Base-by-base conservation (phyloP, 768 basidiomycete genomes). In the Trametes meyenii region DNA sequence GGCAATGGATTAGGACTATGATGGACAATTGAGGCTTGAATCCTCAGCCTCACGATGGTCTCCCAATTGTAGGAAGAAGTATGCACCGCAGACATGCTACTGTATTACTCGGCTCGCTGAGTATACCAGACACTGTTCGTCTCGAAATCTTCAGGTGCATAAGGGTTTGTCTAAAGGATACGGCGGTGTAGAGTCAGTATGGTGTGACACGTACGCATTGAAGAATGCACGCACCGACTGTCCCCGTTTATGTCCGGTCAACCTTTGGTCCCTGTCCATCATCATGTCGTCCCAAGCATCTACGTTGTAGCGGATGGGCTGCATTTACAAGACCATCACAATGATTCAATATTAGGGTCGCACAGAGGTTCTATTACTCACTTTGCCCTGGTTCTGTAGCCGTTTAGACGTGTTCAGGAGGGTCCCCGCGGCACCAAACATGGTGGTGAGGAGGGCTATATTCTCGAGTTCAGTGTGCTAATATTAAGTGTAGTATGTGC, bases 251-350 rank as follows among this genome's bases (percentile, higher is more conserved):
- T 91, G 90, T 13, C 96, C 96, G 2, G 95, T 97, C 70, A 98
- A 74, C 64, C 91, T 81, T 70, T 83, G 81, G 78, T 98, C 96
- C 58, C 96, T 81, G 70, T 87, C 85, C 88, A 98, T 94, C 94
- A 98, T 93, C 90, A 92, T 92, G 55, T 90, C 83, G 63, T 98
- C 96, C 94, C 94, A 98, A 21, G 82, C 75, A 70, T 98, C 96
- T 36, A 96, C 71, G 54, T 86, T 83, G 70, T 95, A 96, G 50
- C 96, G 85, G 45, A 67, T 49, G 33, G 66, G 72, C 72, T 70
- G 29, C n/a, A 35, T 14, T n/a, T 7, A 38, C n/a, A 14, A 8
- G 23, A 23, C 17, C 2, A 11, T 26, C 29, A 23, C 26, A 14
- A 4, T 40, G 19, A 36, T 1, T 21, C 5, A 21, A 16, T 21